These are phyloP conservation scores for Craspedostauros australis DNA, from an alignment of 108 stramenopile genomes.

Conservation along the genomic window DNA sequence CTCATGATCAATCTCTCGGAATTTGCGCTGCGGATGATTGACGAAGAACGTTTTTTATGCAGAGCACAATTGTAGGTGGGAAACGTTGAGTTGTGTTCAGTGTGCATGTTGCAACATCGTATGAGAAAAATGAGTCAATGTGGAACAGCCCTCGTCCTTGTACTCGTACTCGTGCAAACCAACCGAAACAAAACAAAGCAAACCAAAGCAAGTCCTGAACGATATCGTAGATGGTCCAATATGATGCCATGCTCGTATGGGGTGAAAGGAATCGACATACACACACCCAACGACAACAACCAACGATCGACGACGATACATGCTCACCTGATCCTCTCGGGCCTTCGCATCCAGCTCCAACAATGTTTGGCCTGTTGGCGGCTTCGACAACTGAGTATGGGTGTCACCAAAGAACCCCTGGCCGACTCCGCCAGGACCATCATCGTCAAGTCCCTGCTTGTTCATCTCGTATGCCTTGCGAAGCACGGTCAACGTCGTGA, in stretches of 20 bases:
- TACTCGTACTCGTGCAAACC: conserved; percentile 19
- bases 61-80: no score
- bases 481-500: conserved; percentile 63
- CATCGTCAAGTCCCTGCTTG: not conserved
- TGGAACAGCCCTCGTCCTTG: conserved; percentile 14
- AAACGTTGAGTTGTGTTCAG: no score
- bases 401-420: not conserved
- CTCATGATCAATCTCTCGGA: conserved; percentile 68
- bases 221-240: no score
- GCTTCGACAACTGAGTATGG: not conserved
- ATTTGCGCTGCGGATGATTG: conserved; percentile 46
- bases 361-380: not conserved
- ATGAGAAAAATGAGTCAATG: not conserved
- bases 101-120: no score
- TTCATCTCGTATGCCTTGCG: conserved; percentile 60
- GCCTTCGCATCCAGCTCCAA: conserved; percentile 49
- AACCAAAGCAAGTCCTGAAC: no score
- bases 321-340: conserved; percentile 61
- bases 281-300: not conserved
- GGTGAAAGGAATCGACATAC: not conserved
- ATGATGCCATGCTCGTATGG: no score
- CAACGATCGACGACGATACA: not conserved
- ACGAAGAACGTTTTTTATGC: not conserved
- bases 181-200: conserved; percentile 1
- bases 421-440: not conserved